These are phyloP conservation scores for Pisolithus orientalis DNA, from an alignment of 768 basidiomycete species.

Conservation along the genomic window DNA sequence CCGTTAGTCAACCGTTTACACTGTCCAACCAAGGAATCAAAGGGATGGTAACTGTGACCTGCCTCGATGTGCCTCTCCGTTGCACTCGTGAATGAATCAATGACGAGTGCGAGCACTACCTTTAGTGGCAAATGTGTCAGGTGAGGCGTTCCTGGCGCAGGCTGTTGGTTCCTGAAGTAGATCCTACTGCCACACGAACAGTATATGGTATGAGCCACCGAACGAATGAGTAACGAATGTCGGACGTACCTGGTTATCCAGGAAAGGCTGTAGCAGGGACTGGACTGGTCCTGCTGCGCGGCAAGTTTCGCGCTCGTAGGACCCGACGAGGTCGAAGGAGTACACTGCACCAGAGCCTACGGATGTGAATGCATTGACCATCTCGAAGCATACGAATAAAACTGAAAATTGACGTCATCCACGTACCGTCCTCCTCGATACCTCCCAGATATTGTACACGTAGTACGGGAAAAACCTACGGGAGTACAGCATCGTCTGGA, in stretches of 20 bases:
- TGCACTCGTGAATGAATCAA: conserved; percentile 94
- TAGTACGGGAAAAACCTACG: conserved; percentile 98
- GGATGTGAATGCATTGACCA: not conserved
- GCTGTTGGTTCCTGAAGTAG: conserved; percentile 93
- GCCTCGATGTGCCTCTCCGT: conserved; percentile 99
- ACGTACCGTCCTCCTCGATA: conserved; percentile 90
- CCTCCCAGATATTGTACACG: conserved; percentile 95
- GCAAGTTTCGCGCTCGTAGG: conserved; percentile 95
- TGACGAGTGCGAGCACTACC: conserved; percentile 79
- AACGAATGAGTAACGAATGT: no score
- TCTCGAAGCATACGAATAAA: no score
- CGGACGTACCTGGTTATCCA: conserved; percentile 88
- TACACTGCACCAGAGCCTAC: conserved; percentile 93
- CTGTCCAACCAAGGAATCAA: not conserved
- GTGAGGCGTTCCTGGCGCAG: conserved; percentile 65
- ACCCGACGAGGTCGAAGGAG: conserved; percentile 99
- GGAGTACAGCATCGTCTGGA: conserved; percentile 96
- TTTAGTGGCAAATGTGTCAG: conserved; percentile 77
- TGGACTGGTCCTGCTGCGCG: conserved; percentile 94
- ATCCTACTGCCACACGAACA: conserved; percentile 56
- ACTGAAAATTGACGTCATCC: no score
- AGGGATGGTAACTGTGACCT: conserved; percentile 14
- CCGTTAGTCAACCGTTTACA: no score
- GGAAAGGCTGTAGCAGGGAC: conserved; percentile 90
- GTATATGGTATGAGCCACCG: conserved; percentile 3